These are phyloP conservation scores for Melaleuca quinquenervia DNA, from an alignment of 345 rosid genomes.

Conservation along the genomic window DNA sequence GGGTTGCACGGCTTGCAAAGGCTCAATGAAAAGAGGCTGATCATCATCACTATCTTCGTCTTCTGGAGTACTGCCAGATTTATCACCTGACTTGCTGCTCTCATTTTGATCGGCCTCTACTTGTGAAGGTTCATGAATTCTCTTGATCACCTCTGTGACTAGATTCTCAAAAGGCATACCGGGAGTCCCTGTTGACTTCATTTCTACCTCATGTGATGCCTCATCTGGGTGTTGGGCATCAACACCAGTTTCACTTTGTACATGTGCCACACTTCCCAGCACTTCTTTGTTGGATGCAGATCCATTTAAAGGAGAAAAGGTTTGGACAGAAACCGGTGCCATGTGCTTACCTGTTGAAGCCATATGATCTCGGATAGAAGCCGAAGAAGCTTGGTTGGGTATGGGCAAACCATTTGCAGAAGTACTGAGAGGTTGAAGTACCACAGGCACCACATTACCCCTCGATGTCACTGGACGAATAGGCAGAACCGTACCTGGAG, in stretches of 20 bases:
- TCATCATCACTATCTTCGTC: slow-evolving; percentile 16
- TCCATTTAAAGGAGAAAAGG: slow-evolving; percentile 12
- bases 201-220: slow-evolving; percentile 9
- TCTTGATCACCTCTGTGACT: slow-evolving; percentile 42
- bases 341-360: slow-evolving; percentile 21
- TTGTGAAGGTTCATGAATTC: slow-evolving; percentile 23
- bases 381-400: slow-evolving; percentile 8
- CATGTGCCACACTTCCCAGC: background rate
- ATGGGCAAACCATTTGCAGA: slow-evolving; percentile 25
- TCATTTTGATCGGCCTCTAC: slow-evolving; percentile 18
- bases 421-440: slow-evolving; percentile 33
- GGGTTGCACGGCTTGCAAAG: slow-evolving; percentile 48
- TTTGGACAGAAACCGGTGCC: slow-evolving; percentile 7
- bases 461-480: slow-evolving; percentile 17
- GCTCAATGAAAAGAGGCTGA: slow-evolving; percentile 58
- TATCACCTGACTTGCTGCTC: slow-evolving; percentile 1
- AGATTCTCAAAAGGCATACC: slow-evolving; percentile 52
- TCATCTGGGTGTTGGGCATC: slow-evolving; percentile 1
- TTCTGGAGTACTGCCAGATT: slow-evolving; percentile 6
- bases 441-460: slow-evolving; percentile 39
- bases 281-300: slow-evolving; percentile 4
- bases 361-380: slow-evolving; percentile 1
- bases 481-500: slow-evolving; percentile 18
- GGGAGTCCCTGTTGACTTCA: slow-evolving; percentile 7
- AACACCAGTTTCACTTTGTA: slow-evolving; percentile 12